Conservation (phyloP, 495 filamentous ascomycete genomes). For the Penicillium pancosmium region DNA sequence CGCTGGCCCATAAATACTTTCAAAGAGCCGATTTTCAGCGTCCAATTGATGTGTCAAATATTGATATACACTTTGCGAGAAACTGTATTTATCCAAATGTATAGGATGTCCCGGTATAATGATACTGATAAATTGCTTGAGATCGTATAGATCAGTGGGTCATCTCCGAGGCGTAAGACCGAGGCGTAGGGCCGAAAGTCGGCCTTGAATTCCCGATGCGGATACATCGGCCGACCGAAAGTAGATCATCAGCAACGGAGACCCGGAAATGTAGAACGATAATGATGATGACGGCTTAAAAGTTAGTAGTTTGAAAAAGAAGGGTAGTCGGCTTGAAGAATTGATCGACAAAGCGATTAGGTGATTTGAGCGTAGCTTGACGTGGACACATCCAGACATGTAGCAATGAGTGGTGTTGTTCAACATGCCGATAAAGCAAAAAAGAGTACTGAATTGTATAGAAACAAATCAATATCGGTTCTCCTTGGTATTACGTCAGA, state of each 20-base stretch:
- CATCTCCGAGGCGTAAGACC: not conserved
- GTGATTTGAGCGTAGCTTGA: not conserved
- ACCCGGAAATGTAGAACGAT: not conserved
- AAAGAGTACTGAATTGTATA: too few species aligned
- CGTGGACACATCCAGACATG: too few species aligned
- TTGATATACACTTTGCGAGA: not conserved
- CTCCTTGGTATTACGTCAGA: too few species aligned
- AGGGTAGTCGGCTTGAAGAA: not conserved
- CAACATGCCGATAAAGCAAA: too few species aligned
- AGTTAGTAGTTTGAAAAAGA: not conserved
- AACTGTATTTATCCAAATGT: not conserved
- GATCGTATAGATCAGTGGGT: constrained; percentile 2
- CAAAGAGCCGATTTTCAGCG: not conserved
- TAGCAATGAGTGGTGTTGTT: too few species aligned
- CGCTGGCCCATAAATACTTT: not conserved
- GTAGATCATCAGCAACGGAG: not conserved
- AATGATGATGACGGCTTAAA: not conserved
- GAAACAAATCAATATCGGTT: too few species aligned
- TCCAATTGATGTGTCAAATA: not conserved
- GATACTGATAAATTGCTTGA: not conserved
- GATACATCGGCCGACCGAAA: not conserved
- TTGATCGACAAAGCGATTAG: not conserved
- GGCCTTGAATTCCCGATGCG: not conserved
- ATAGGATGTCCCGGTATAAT: not conserved
- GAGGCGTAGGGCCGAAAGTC: constrained; percentile 5